Evolutionary conservation across 106 monocot species (phyloP).

Genomic region (Dendrobium officinale): DNA sequence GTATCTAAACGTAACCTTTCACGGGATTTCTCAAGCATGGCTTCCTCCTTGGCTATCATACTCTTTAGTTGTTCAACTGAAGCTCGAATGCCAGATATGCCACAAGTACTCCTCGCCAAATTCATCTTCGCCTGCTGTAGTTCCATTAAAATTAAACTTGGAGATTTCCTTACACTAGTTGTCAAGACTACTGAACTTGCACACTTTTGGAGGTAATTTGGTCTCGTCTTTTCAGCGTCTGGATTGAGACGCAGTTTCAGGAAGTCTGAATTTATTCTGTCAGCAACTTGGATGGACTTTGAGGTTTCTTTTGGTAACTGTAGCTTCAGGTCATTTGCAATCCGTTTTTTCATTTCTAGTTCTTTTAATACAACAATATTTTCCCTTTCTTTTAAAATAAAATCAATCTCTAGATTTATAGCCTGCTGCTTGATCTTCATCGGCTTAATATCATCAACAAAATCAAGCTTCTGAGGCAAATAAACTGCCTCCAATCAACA

Average conservation of each 20-base stretch:
- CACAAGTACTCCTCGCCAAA: slow-evolving; percentile 35
- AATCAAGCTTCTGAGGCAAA: slow-evolving; percentile 3
- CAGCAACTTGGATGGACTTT: slow-evolving; percentile 8
- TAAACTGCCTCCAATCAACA: neutral
- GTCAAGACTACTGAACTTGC: neutral
- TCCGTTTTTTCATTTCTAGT: slow-evolving; percentile 50
- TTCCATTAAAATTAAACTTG: slow-evolving; percentile 45
- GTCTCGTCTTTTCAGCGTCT: slow-evolving; percentile 6
- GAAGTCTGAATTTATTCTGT: slow-evolving; percentile 4
- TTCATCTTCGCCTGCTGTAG: slow-evolving; percentile 62
- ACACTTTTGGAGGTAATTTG: neutral
- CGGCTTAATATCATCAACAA: slow-evolving; percentile 30
- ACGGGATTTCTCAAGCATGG: slow-evolving; percentile 41
- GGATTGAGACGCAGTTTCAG: slow-evolving; percentile 23
- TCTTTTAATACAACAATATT: slow-evolving; percentile 60
- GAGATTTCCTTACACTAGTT: slow-evolving; percentile 24
- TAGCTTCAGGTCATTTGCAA: slow-evolving; percentile 36
- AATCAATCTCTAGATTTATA: slow-evolving; percentile 53
- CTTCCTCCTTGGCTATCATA: slow-evolving; percentile 43
- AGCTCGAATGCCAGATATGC: slow-evolving; percentile 21
- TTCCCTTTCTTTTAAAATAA: slow-evolving; percentile 62
- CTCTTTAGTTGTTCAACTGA: slow-evolving; percentile 29
- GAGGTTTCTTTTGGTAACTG: slow-evolving; percentile 25
- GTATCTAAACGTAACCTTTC: slow-evolving; percentile 33
- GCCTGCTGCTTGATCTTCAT: slow-evolving; percentile 41